Percentiles rank a stretch among this genome's conserved stretches.
phyloP scores from a whole-genome alignment of 192 early-diverging fungal genomes.

The Allomyces arbusculus region DNA sequence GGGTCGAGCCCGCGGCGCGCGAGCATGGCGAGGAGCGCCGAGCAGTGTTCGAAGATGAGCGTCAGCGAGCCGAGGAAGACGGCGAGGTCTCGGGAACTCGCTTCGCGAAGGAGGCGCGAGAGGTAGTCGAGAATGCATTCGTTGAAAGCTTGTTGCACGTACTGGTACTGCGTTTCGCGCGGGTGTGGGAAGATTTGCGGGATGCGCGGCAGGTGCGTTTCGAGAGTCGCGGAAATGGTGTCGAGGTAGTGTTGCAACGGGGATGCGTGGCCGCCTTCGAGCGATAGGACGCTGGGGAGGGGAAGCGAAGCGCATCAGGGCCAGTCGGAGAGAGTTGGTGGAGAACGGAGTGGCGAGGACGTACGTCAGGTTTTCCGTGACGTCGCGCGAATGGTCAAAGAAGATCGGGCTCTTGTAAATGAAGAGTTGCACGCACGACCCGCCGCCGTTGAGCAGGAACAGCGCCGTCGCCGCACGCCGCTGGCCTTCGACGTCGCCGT shows the following conservation, averaged over 20 bases:
- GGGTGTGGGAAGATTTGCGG: not conserved
- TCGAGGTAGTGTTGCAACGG: not conserved
- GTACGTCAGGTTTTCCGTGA: slow-evolving; percentile 22
- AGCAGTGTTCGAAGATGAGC: not conserved
- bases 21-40: not conserved
- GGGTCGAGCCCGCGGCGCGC: not conserved
- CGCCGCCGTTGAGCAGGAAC: slow-evolving; percentile 52
- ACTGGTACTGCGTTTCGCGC: not conserved
- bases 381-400: slow-evolving; percentile 46
- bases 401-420: slow-evolving; percentile 73
- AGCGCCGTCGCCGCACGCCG: slow-evolving; percentile 31
- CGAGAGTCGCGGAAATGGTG: not conserved
- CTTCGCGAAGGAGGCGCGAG: not conserved
- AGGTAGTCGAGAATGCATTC: not conserved
- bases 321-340: too few species aligned
- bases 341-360: too few species aligned
- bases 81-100: not conserved
- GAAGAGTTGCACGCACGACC: slow-evolving; percentile 46
- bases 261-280: too few species aligned
- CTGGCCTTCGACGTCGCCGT: slow-evolving; percentile 9
- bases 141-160: not conserved
- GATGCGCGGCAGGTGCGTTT: not conserved
- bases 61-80: not conserved
- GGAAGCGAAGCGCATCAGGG: too few species aligned
- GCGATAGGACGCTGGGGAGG: too few species aligned